Conservation (phyloP, 164 flowering plant species). For the Hamamelis virginiana region DNA sequence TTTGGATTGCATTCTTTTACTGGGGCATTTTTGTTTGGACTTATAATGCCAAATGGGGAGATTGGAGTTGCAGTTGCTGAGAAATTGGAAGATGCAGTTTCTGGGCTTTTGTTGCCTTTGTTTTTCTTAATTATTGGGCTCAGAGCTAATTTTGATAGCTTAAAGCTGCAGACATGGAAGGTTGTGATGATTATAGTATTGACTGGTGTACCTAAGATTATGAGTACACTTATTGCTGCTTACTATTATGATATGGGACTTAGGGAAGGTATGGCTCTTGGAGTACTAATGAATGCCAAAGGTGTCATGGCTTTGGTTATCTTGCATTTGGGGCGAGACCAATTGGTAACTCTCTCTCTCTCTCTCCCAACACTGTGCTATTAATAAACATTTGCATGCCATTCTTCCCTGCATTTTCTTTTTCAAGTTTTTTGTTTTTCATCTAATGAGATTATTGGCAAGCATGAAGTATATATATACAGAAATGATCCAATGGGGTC, state of each 20-base stretch:
- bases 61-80: conserved; percentile 23
- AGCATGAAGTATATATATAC: too few relatives aligned
- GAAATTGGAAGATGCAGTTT: conserved; percentile 35
- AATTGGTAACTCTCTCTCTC: conserved; percentile 20
- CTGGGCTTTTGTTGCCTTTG: conserved; percentile 33
- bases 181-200: conserved; percentile 4
- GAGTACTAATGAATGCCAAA: conserved; percentile 42
- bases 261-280: conserved; percentile 32
- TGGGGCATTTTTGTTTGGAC: conserved; percentile 48
- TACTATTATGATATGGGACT: conserved; percentile 2
- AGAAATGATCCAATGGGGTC: too few relatives aligned
- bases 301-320: conserved; percentile 34
- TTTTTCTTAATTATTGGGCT: conserved; percentile 30
- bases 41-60: conserved; percentile 32
- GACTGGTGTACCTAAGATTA: conserved; percentile 20
- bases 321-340: conserved; percentile 30
- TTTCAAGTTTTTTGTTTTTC: too few relatives aligned
- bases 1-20: conserved; percentile 31
- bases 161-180: not conserved
- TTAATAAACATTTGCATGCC: too few relatives aligned
- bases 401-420: too few relatives aligned
- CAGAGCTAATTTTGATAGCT: conserved; percentile 14
- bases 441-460: too few relatives aligned
- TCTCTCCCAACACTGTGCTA: too few relatives aligned
- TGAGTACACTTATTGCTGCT: conserved; percentile 4